Evolutionary conservation across 768 basidiomycete genomes (phyloP).

Genomic region (Auricularia cornea): DNA sequence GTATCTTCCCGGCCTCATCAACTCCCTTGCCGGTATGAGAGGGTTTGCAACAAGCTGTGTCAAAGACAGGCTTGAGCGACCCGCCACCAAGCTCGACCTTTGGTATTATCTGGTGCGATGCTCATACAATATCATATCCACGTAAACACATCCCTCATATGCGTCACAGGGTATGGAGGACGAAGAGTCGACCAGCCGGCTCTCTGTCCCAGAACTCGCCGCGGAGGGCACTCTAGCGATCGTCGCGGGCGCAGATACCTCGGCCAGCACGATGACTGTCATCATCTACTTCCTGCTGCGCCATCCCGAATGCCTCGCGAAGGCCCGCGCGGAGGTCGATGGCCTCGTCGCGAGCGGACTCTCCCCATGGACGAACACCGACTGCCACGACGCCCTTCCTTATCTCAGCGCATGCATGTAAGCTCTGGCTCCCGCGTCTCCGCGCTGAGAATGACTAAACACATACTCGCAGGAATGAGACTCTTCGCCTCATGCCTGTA

Average conservation of each 20-base stretch:
- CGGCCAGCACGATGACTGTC: constrained; percentile 24
- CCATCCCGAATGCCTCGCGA: constrained; percentile 5
- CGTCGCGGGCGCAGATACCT: constrained; percentile 8
- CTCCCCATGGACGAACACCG: background rate
- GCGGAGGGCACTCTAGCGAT: background rate
- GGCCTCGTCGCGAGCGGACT: background rate
- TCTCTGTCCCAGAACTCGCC: background rate
- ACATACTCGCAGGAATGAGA: constrained; percentile 34
- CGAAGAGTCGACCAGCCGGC: background rate
- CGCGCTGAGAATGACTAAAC: background rate
- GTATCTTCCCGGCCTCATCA: background rate
- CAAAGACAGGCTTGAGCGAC: background rate
- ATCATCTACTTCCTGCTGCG: constrained; percentile 10
- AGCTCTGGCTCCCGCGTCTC: background rate
- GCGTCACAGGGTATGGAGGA: background rate
- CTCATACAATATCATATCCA: background rate
- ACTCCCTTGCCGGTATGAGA: background rate
- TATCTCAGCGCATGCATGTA: constrained; percentile 6
- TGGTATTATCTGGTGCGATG: background rate
- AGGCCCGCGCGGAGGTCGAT: constrained; percentile 9
- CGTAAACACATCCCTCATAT: background rate
- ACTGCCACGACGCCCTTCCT: background rate
- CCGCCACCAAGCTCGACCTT: background rate
- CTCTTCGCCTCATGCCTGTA: constrained; percentile 41
- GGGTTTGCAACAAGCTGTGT: background rate